A percentile compares a stretch with the other conserved stretches of the same genome.
phyloP scores from a whole-genome alignment of 139 green algal species.

The Micractinium conductrix region DNA sequence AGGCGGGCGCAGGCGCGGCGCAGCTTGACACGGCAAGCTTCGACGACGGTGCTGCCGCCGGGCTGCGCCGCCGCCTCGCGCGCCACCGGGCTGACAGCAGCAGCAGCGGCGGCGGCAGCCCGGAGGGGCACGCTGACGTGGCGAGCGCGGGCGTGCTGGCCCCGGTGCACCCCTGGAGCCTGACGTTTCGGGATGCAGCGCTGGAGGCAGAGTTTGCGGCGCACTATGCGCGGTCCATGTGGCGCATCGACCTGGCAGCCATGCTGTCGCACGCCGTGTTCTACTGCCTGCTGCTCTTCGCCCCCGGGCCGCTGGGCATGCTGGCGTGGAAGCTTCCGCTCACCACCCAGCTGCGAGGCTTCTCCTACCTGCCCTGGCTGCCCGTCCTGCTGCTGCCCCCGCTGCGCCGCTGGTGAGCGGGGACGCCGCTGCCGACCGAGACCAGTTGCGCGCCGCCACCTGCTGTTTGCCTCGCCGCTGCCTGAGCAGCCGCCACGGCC shows the following conservation, averaged over 20 bases:
- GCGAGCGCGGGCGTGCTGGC: neutral
- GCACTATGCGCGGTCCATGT: neutral
- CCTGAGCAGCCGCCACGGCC: too few species aligned
- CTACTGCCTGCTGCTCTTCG: neutral
- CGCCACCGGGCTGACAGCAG: too few species aligned
- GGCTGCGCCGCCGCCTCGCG: too few species aligned
- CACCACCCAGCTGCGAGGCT: neutral
- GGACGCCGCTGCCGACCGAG: too few species aligned
- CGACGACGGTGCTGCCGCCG: too few species aligned
- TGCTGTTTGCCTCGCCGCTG: too few species aligned
- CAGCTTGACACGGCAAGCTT: too few species aligned
- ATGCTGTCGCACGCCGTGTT: neutral
- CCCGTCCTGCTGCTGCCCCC: neutral
- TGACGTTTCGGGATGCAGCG: neutral
- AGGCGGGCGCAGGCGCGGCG: too few species aligned
- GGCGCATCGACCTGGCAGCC: neutral
- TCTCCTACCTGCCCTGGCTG: neutral
- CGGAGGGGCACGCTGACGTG: neutral
- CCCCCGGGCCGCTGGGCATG: neutral
- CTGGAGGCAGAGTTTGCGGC: neutral
- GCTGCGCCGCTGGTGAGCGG: neutral
- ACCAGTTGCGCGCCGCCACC: too few species aligned
- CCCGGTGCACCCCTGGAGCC: neutral
- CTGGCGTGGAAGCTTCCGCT: slow-evolving; percentile 1
- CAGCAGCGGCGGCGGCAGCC: neutral